Conservation (phyloP, 2,329 filamentous ascomycete species). For the Graphilbum ipis-grandicollis region DNA sequence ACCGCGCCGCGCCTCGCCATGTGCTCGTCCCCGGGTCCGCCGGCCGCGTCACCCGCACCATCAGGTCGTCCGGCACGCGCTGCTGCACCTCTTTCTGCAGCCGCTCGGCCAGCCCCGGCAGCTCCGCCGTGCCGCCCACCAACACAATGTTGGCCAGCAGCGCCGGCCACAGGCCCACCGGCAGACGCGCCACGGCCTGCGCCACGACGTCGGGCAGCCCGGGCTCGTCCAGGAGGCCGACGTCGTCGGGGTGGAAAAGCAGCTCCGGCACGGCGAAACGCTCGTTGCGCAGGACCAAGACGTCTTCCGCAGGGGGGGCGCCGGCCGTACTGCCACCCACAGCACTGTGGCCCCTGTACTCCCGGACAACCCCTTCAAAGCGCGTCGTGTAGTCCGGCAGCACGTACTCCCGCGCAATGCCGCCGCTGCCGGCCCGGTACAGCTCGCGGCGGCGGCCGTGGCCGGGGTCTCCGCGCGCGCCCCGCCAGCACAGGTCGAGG, state of each 20-base stretch:
- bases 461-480: slow-evolving; percentile 32
- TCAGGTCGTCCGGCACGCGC: slow-evolving; percentile 57
- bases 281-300: slow-evolving; percentile 79
- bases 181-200: slow-evolving; percentile 57
- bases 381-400: slow-evolving; percentile 59
- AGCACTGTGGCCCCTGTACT: slow-evolving; percentile 56
- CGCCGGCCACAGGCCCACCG: slow-evolving; percentile 67
- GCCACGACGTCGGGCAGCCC: slow-evolving; percentile 72
- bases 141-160: slow-evolving; percentile 77
- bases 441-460: slow-evolving; percentile 32
- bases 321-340: neutral
- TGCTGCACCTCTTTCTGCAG: slow-evolving; percentile 58
- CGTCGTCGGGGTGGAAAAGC: slow-evolving; percentile 71
- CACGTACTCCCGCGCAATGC: slow-evolving; percentile 77
- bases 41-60: slow-evolving; percentile 55
- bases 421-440: slow-evolving; percentile 28
- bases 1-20: slow-evolving; percentile 68
- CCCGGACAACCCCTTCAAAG: slow-evolving; percentile 50
- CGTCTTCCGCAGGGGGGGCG: slow-evolving; percentile 45
- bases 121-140: slow-evolving; percentile 68
- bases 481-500: slow-evolving; percentile 74
- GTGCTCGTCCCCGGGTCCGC: slow-evolving; percentile 61
- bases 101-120: slow-evolving; percentile 67
- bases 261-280: slow-evolving; percentile 81
- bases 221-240: slow-evolving; percentile 54